phyloP scores from a whole-genome alignment of 2,329 filamentous ascomycete genomes.

The Colletotrichum graminicola region DNA sequence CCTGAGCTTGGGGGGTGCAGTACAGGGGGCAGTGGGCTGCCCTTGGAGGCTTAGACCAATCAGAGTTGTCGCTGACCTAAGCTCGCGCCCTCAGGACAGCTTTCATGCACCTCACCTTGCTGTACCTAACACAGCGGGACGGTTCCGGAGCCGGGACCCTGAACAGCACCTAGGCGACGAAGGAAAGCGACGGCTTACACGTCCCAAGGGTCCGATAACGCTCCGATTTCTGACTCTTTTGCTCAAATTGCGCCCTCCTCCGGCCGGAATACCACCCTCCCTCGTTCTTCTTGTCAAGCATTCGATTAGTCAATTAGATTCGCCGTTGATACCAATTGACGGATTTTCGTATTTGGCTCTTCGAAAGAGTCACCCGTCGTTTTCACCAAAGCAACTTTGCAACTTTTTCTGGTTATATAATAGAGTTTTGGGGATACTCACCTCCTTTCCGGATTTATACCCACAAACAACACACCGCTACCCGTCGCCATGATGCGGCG shows the following conservation, averaged over 20 bases:
- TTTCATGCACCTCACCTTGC: neutral
- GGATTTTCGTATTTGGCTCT: slow-evolving; percentile 1
- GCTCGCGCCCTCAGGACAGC: slow-evolving; percentile 3
- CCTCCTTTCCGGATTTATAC: slow-evolving; percentile 10
- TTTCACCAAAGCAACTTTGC: neutral
- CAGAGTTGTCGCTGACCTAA: slow-evolving; percentile 33
- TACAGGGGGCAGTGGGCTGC: neutral
- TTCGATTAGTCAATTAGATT: slow-evolving; percentile 35
- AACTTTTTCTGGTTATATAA: neutral
- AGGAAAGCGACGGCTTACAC: slow-evolving; percentile 43
- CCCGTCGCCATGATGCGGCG: slow-evolving; percentile 59
- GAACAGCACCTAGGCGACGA: slow-evolving; percentile 21
- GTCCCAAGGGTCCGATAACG: slow-evolving; percentile 46
- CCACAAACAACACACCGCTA: neutral
- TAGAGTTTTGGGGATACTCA: neutral
- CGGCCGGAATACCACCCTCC: neutral
- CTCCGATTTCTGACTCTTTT: slow-evolving; percentile 44
- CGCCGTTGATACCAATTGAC: slow-evolving; percentile 12
- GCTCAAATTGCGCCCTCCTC: slow-evolving; percentile 29
- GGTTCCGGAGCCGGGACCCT: slow-evolving; percentile 41
- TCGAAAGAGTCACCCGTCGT: slow-evolving; percentile 7
- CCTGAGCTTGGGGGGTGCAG: slow-evolving; percentile 12
- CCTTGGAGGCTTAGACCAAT: slow-evolving; percentile 8
- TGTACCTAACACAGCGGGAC: slow-evolving; percentile 20
- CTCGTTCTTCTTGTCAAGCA: slow-evolving; percentile 27